Evolutionary conservation across 768 basidiomycete species (phyloP).

Genomic region (Collybia mongolica): DNA sequence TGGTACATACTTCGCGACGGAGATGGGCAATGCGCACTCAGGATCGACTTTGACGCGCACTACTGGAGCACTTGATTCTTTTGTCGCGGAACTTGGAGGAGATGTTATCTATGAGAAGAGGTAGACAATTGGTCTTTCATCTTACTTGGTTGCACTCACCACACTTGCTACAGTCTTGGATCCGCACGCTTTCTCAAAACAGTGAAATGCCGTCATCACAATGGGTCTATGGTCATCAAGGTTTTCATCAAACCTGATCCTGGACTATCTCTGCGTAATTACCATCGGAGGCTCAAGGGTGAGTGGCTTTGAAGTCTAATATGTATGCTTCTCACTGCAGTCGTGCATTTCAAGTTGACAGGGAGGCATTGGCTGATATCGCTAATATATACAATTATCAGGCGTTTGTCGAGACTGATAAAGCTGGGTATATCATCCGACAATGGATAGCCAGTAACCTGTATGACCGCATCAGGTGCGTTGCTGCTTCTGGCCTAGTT

Average conservation of each 20-base stretch:
- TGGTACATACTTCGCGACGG: not conserved
- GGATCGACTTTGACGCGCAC: slow-evolving; percentile 69
- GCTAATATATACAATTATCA: slow-evolving; percentile 90
- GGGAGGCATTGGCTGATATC: slow-evolving; percentile 81
- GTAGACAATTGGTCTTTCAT: slow-evolving; percentile 33
- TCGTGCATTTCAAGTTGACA: slow-evolving; percentile 57
- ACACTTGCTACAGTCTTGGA: slow-evolving; percentile 17
- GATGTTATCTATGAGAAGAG: slow-evolving; percentile 93
- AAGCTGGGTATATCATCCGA: slow-evolving; percentile 91
- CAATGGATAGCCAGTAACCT: slow-evolving; percentile 95
- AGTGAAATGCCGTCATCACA: slow-evolving; percentile 82
- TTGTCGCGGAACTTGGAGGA: slow-evolving; percentile 82
- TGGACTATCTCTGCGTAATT: slow-evolving; percentile 68
- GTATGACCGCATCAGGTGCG: slow-evolving; percentile 95
- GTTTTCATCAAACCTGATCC: slow-evolving; percentile 96
- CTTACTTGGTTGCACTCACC: not conserved
- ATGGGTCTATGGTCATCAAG: slow-evolving; percentile 87
- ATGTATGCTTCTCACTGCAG: no score
- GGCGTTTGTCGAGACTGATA: slow-evolving; percentile 89
- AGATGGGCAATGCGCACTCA: slow-evolving; percentile 81
- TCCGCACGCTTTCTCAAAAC: slow-evolving; percentile 58
- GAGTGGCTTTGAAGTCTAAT: slow-evolving; percentile 11
- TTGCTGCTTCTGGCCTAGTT: slow-evolving; percentile 1
- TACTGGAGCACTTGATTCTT: slow-evolving; percentile 84
- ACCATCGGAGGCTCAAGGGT: slow-evolving; percentile 81